Evolutionary conservation across 2,329 filamentous ascomycete species (phyloP).

Genomic region (Talaromyces sp.): DNA sequence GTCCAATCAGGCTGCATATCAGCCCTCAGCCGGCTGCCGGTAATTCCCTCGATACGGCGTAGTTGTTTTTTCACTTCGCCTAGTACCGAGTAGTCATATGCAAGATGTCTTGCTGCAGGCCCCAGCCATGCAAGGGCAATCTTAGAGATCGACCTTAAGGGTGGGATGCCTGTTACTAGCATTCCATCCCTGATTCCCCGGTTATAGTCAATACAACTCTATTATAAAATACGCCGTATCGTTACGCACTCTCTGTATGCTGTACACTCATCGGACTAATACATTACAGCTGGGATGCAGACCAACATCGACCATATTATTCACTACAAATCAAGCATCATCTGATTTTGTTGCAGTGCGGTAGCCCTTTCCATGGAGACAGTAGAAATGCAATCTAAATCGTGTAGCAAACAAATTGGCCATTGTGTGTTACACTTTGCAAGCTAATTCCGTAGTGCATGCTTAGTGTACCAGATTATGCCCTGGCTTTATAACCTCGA

Average conservation of each 20-base stretch:
- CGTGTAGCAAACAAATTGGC: not conserved
- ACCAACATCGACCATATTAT: not conserved
- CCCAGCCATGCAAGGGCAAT: conserved; percentile 20
- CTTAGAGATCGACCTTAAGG: conserved; percentile 15
- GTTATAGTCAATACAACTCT: conserved; percentile 2
- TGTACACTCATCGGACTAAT: not conserved
- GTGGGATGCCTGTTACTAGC: conserved; percentile 11
- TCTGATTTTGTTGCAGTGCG: not conserved
- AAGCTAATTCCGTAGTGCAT: conserved; percentile 11
- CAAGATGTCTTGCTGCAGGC: conserved; percentile 26
- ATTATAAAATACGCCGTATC: not conserved
- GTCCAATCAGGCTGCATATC: not conserved
- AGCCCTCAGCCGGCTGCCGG: conserved; percentile 7
- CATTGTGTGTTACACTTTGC: not conserved
- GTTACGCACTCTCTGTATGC: not conserved
- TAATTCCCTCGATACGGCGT: not conserved
- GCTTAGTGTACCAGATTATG: conserved; percentile 13
- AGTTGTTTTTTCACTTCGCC: conserved; percentile 11
- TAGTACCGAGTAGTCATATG: conserved; percentile 18
- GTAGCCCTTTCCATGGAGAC: not conserved
- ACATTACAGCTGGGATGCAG: not conserved
- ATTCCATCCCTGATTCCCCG: conserved; percentile 9
- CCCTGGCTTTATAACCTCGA: not conserved
- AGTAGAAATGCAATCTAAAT: not conserved
- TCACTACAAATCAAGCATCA: not conserved